Evolutionary conservation across 1,284 basidiomycete species (phyloP), one percentile per base, ranked within the genome.

Genomic region (Cutaneotrichosporon cyanovorans): DNA sequence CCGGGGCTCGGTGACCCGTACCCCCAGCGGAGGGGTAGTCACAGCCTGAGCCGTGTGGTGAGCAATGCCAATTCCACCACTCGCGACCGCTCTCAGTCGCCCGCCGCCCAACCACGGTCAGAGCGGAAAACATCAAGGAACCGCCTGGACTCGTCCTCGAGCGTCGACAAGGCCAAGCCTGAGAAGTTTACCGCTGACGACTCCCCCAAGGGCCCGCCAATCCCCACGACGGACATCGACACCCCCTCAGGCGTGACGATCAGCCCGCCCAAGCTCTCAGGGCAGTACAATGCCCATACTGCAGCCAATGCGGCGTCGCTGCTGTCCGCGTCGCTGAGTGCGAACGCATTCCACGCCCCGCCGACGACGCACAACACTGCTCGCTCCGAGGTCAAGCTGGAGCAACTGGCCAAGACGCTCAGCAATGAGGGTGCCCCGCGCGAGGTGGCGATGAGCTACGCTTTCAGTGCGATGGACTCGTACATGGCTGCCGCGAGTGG

Each of bases 371-470:
- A 41, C n/a, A 12, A 34, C 2, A 37, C 42, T 11, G 23, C 51
- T 11, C 55, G 59, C 31, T 41, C 48, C 14, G 45, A 60, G 18
- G 58, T 61, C 22, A 45, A 60, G 37, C 46, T 54, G 2, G 43
- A 66, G 12, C 38, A 51, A 9, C 32, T 66, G 2, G 51, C 61
- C 14, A 57, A 56, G 42, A 56, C 53, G 3, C 50, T 51, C 1
- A 38, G 45, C 36, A 48, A 53, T 18, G 65, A 62, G 28, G 57
- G 50, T 9, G 57, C 61, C 22, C 46, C 46, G 32, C 52, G 61
- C n/a, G 61, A 60, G 19, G 61, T 65, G 1, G 66, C 66, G 7
- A 69, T 69, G 65, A 61, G 58, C 32, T 60, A 61, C 33, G 61
- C 65, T 2, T 63, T 69, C 37, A 59, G 56, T 4, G 48, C 44